Evolutionary conservation across 495 filamentous ascomycete species (phyloP).

Genomic region (Entonaema liquescens): DNA sequence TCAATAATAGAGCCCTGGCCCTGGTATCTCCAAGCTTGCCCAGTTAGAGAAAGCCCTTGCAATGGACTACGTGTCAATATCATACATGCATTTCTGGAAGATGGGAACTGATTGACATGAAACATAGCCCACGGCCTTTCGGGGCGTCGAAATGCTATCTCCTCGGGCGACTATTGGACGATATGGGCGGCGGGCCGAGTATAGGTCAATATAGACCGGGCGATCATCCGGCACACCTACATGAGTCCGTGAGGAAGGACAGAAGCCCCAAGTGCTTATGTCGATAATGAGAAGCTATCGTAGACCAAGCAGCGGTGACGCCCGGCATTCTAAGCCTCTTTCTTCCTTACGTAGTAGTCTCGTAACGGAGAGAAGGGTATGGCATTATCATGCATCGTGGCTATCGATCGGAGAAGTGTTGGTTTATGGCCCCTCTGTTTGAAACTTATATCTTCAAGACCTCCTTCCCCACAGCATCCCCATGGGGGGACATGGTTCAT

Average conservation of each 20-base stretch:
- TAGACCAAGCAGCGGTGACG: constrained; percentile 12
- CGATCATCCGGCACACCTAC: background rate
- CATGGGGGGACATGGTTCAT: background rate
- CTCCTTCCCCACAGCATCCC: background rate
- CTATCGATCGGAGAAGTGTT: background rate
- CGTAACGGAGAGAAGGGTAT: constrained; percentile 1
- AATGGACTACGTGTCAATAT: background rate
- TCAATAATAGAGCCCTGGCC: background rate
- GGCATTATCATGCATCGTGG: background rate
- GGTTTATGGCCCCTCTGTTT: background rate
- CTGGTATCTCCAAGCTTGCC: background rate
- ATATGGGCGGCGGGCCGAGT: background rate
- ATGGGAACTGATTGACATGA: background rate
- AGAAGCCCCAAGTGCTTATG: background rate
- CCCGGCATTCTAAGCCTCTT: background rate
- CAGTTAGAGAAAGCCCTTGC: background rate
- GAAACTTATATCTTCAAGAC: background rate
- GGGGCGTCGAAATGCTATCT: background rate
- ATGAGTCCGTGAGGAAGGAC: background rate
- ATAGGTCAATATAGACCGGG: background rate
- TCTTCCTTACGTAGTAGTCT: background rate
- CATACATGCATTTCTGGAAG: background rate
- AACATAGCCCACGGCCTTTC: background rate
- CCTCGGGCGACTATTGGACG: background rate
- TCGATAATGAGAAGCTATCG: background rate